phyloP scores from a whole-genome alignment of 2,329 filamentous ascomycete species.

The Lizonia empirigonia region DNA sequence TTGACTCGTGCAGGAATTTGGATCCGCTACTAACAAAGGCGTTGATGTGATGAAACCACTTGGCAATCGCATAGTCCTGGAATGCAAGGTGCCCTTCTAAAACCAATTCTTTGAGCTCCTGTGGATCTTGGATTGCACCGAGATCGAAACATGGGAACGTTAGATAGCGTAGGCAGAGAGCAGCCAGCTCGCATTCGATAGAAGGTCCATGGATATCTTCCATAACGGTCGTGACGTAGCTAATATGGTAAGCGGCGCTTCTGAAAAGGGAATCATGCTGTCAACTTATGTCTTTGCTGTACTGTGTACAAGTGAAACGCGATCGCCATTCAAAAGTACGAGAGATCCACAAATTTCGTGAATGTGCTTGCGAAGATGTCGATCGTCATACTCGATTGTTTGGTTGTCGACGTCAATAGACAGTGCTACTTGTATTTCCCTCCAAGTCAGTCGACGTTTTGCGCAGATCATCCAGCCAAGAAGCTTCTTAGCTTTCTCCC shows the following conservation, averaged over 20 bases:
- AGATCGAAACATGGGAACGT: conserved; percentile 30
- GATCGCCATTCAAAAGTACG: conserved; percentile 15
- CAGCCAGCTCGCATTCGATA: conserved; percentile 29
- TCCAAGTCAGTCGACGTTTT: conserved; percentile 34
- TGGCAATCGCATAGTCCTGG: conserved; percentile 40
- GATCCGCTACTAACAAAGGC: conserved; percentile 29
- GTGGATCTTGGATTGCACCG: conserved; percentile 15
- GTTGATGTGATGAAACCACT: conserved; percentile 39
- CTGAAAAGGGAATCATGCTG: too few species aligned
- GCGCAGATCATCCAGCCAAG: conserved; percentile 38
- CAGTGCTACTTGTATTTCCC: conserved; percentile 35
- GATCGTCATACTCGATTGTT: conserved; percentile 28
- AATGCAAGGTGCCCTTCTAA: conserved; percentile 32
- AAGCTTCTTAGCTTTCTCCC: conserved; percentile 26
- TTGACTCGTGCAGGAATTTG: conserved; percentile 21
- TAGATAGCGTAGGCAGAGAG: conserved; percentile 32
- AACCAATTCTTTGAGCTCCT: conserved; percentile 17
- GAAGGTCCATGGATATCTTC: conserved; percentile 22
- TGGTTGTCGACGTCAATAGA: conserved; percentile 29
- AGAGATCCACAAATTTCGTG: conserved; percentile 35
- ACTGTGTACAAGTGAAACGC: conserved; percentile 29
- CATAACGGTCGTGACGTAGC: conserved; percentile 27
- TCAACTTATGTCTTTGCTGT: conserved; percentile 29
- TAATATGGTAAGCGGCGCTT: conserved; percentile 5
- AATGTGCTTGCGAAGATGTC: conserved; percentile 26